Evolutionary conservation across 2,329 filamentous ascomycete species (phyloP), one percentile per base, ranked within the genome.

Genomic region (Chalaropsis ovoidea): DNA sequence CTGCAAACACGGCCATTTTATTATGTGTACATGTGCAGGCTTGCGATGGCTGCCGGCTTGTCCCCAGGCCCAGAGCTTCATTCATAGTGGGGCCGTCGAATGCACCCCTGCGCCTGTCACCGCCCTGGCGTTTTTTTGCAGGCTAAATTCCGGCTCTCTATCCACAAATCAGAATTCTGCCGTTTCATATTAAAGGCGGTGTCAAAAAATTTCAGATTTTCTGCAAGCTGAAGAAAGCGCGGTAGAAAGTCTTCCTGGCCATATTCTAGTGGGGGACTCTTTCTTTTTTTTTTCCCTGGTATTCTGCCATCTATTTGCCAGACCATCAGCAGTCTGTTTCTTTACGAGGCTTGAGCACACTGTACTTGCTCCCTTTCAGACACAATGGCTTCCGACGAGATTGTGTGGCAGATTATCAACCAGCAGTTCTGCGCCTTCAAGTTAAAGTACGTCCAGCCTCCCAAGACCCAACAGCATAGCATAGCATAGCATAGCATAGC

Each of bases 321-420:
- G 24, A 31, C 49, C 47, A 22, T 15, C 15, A 42, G 10, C 13
- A 4, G 24, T 39, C 61, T 31, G 24, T 31, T 45, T 54, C 7
- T 39, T 63, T 24, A 22, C 54, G 54, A 43, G n/a, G 42, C 10
- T 39, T 45, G 42, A 47, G 47, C 24, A 56, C 24, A 41, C 22
- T 47, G 22, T 63, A 42, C 41, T 43, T 41, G 41, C 17, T 31
- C 39, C 24, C 56, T 41, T 58, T 68, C 22, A 66, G 73, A 42
- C 72, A 77, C 67, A 66, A 95, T 94, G 89, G 85, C 89, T 67
- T 95, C 90, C 69, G 93, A 97, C 80, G 93, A 97, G 77, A 95
- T 97, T 70, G 87, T 97, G 69, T 99, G 94, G 94, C 86, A 92
- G 75, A 89, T 96, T 67, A 96, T 96, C 71, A 95, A 95, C 77